Evolutionary conservation across 129 eudicot species (phyloP), one percentile per base, ranked within the genome.

Genomic region (Mikania micrantha): DNA sequence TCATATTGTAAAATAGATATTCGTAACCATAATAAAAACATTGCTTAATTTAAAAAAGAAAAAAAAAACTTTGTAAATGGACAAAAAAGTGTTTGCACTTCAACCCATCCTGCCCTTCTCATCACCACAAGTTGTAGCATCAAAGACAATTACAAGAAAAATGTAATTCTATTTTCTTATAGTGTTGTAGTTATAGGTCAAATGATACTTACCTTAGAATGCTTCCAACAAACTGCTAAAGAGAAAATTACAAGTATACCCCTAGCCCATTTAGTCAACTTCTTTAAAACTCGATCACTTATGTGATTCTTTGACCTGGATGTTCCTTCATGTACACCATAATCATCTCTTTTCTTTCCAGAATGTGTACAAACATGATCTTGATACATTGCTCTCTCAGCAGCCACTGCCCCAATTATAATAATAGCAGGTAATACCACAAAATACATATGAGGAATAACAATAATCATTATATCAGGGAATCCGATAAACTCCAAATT

Each of bases 391-490:
- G 79, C 95, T 36, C 83, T 83, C 69, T 93, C 98, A 64, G 85
- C 92, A 38, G 85, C 95, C 60, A 86, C 74, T 0, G 73, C 84
- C 63, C 73, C 75, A 47, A 74, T 78, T 22, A 78, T 75, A 16
- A 74, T 24, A 67, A 84, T 10, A 3, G 95, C 27, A 34, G 98
- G 98, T 70, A 86, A 80, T 42, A 93, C 88, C 24, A 93, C 88
- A 52, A 86, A 82, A 73, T 71, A 81, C 7, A 93, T 81, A 84
- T 93, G 98, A 4, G 95, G 85, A 72, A 93, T 77, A 66, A 93
- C 91, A 4, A 93, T 77, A 64, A 93, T 90, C 95, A 93, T 88
- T 49, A 93, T 42, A 82, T 93, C 98, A 5, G 98, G 98, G 71
- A 71, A 78, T 9, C 98, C 98, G 47, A 80, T 56, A 70, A 75